Conservation (phyloP, 1,284 basidiomycete species). For the Anthracocystis walkeri region DNA sequence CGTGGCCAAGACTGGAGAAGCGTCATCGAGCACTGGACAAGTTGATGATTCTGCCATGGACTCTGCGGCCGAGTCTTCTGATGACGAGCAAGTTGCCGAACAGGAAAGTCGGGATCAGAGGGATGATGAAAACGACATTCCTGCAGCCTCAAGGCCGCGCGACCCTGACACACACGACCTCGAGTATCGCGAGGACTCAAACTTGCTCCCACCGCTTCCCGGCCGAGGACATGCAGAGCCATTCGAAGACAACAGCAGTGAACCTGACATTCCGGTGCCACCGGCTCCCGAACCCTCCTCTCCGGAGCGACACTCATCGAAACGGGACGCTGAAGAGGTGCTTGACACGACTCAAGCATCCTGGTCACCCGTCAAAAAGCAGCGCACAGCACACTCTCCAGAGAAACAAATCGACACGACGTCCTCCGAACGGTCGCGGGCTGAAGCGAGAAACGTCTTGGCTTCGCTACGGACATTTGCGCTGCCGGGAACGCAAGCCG, state of each 20-base stretch:
- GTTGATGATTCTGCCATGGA: background rate
- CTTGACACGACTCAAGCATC: conserved; percentile 46
- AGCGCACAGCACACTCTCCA: conserved; percentile 2
- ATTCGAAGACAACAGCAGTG: conserved; percentile 23
- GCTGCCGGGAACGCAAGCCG: conserved; percentile 16
- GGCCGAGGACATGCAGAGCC: background rate
- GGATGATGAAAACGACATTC: conserved; percentile 8
- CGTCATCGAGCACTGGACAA: background rate
- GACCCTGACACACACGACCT: conserved; percentile 6
- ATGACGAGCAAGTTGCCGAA: conserved; percentile 45
- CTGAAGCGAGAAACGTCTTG: conserved; percentile 12
- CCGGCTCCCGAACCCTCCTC: conserved; percentile 4
- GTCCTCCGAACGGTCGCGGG: background rate
- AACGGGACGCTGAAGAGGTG: conserved; percentile 40
- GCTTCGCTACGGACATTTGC: conserved; percentile 22
- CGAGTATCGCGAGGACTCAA: conserved; percentile 33
- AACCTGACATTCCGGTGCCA: conserved; percentile 18
- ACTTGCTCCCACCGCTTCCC: background rate
- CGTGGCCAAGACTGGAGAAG: background rate
- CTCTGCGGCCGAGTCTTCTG: conserved; percentile 23
- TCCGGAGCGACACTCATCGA: conserved; percentile 6
- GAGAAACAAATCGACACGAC: background rate
- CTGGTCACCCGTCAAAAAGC: conserved; percentile 32
- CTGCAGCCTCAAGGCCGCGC: background rate
- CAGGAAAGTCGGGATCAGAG: background rate